phyloP scores from a whole-genome alignment of 2,329 filamentous ascomycete species.

The Colletotrichum gloeosporioides region DNA sequence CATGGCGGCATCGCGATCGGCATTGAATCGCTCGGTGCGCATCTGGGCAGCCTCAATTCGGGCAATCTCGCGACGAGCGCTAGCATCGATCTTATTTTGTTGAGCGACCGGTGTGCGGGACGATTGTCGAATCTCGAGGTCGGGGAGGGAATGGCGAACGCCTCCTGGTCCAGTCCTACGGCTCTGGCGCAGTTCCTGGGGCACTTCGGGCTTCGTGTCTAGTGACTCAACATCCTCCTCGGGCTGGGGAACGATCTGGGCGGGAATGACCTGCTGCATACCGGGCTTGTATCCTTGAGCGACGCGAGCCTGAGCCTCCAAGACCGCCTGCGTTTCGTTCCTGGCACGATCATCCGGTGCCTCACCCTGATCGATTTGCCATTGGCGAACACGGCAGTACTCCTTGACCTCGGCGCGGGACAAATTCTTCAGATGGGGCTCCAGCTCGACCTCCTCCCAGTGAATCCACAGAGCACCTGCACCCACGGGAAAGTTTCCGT shows the following conservation, averaged over 20 bases:
- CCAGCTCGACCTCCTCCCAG: constrained; percentile 66
- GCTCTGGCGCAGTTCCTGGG: constrained; percentile 46
- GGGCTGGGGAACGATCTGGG: constrained; percentile 18
- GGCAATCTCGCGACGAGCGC: constrained; percentile 58
- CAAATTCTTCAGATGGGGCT: constrained; percentile 58
- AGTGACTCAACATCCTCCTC: constrained; percentile 21
- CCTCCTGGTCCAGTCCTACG: constrained; percentile 43
- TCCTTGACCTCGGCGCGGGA: constrained; percentile 65
- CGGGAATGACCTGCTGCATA: not conserved
- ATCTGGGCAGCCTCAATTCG: constrained; percentile 56
- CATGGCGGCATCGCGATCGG: constrained; percentile 43
- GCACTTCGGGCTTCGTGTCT: constrained; percentile 23
- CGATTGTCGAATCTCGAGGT: constrained; percentile 39
- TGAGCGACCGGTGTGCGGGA: constrained; percentile 35
- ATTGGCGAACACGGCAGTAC: constrained; percentile 66
- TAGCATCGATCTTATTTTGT: constrained; percentile 52
- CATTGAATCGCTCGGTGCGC: constrained; percentile 54
- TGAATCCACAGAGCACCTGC: constrained; percentile 67
- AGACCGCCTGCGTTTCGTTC: constrained; percentile 59
- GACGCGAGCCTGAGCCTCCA: constrained; percentile 53
- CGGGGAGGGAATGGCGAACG: constrained; percentile 37
- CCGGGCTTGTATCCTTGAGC: constrained; percentile 32
- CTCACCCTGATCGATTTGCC: constrained; percentile 62
- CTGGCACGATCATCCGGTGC: constrained; percentile 46
- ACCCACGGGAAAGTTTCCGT: constrained; percentile 65